Evolutionary conservation across 1,284 basidiomycete genomes (phyloP).

Genomic region (Melampsora abietis-canadensis): DNA sequence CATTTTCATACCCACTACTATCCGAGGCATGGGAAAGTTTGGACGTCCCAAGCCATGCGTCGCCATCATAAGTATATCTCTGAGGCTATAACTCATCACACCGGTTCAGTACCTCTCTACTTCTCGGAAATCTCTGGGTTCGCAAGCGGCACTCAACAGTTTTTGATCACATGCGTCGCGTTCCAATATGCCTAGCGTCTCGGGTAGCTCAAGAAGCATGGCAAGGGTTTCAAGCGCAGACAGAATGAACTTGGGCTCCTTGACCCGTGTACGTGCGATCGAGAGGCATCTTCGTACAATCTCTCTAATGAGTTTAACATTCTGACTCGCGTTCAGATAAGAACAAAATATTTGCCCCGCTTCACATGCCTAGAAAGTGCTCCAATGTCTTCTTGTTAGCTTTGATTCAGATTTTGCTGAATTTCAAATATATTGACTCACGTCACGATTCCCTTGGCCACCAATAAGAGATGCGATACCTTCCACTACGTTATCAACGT

Average conservation of each 20-base stretch:
- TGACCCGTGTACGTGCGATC: background rate
- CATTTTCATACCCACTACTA: constrained; percentile 37
- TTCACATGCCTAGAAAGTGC: background rate
- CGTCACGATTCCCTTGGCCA: constrained; percentile 33
- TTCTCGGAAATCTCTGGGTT: background rate
- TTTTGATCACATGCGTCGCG: background rate
- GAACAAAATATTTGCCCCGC: background rate
- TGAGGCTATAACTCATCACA: constrained; percentile 4
- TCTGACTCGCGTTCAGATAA: background rate
- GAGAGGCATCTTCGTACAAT: background rate
- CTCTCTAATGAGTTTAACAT: background rate
- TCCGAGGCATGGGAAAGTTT: constrained; percentile 22
- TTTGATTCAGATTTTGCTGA: too few relatives aligned
- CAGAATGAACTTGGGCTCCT: background rate
- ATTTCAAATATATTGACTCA: background rate
- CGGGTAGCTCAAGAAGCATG: background rate
- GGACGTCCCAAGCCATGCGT: constrained; percentile 22
- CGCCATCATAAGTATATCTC: constrained; percentile 7
- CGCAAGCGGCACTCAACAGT: background rate
- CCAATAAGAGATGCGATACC: constrained; percentile 37
- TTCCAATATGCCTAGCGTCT: background rate
- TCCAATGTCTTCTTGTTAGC: too few relatives aligned
- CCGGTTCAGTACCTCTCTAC: background rate
- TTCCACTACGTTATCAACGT: constrained; percentile 4
- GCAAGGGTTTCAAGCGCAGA: background rate